These are phyloP conservation scores for Isochrysis galbana DNA, from an alignment of 78 protist genomes.

Conservation along the genomic window DNA sequence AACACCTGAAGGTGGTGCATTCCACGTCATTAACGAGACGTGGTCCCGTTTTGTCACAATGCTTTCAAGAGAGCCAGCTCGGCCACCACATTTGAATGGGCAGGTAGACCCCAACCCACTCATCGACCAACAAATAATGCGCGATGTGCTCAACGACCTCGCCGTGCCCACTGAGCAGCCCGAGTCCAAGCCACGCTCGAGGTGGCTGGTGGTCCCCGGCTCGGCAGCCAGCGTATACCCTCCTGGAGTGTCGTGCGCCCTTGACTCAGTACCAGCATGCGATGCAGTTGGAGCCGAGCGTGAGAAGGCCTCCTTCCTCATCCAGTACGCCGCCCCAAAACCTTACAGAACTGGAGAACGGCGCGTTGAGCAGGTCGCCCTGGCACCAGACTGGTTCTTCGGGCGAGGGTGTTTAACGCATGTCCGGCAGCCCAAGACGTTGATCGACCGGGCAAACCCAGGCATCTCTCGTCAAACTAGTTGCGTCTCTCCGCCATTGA, in stretches of 20 bases:
- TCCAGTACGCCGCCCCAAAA: not conserved
- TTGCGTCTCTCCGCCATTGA: not conserved
- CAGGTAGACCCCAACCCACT: not conserved
- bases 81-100: not conserved
- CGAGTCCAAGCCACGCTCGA: not conserved
- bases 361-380: not conserved
- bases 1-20: not conserved
- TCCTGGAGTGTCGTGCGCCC: not conserved
- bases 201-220: not conserved
- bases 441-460: not conserved
- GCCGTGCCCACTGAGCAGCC: not conserved
- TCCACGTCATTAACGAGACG: not conserved
- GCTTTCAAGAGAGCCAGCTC: not conserved
- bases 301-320: not conserved
- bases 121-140: not conserved
- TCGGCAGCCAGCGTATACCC: not conserved
- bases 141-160: not conserved
- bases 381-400: conserved; percentile 3
- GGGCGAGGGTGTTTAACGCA: not conserved
- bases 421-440: not conserved
- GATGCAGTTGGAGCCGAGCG: not conserved
- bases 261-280: not conserved
- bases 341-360: not conserved
- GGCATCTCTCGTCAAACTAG: not conserved
- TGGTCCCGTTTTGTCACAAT: not conserved